phyloP scores from a whole-genome alignment of 768 basidiomycete genomes.

The Crucibulum laeve region DNA sequence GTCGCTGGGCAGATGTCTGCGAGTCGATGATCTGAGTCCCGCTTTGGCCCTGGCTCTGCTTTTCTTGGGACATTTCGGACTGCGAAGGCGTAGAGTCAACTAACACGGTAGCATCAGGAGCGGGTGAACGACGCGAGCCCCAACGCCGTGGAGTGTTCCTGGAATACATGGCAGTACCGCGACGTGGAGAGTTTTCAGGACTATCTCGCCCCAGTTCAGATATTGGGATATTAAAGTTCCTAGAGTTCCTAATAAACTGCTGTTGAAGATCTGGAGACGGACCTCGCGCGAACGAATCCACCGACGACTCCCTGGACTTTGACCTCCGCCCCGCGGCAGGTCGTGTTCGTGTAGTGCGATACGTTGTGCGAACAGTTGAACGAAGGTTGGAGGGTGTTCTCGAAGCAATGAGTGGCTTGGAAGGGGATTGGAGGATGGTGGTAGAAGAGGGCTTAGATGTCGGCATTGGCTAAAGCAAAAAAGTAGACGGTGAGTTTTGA shows the following conservation, averaged over 20 bases:
- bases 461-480: neutral
- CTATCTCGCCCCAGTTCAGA: slow-evolving; percentile 39
- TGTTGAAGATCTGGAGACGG: slow-evolving; percentile 44
- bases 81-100: slow-evolving; percentile 53
- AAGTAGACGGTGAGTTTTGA: neutral
- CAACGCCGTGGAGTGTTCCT: neutral
- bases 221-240: slow-evolving; percentile 54
- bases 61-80: slow-evolving; percentile 9
- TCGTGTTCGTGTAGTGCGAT: slow-evolving; percentile 3
- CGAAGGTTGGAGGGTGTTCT: neutral
- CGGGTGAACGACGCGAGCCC: slow-evolving; percentile 8
- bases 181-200: neutral
- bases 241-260: slow-evolving; percentile 38
- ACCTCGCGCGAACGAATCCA: slow-evolving; percentile 61
- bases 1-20: neutral
- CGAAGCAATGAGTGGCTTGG: neutral
- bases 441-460: neutral
- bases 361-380: neutral
- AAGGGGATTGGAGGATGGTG: neutral
- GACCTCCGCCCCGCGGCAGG: too few species aligned
- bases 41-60: too few species aligned
- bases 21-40: too few species aligned
- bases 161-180: neutral
- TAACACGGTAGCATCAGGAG: slow-evolving; percentile 22
- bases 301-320: slow-evolving; percentile 28